These are phyloP conservation scores for Allium fistulosum DNA, from an alignment of 106 monocot genomes.

Conservation along the genomic window DNA sequence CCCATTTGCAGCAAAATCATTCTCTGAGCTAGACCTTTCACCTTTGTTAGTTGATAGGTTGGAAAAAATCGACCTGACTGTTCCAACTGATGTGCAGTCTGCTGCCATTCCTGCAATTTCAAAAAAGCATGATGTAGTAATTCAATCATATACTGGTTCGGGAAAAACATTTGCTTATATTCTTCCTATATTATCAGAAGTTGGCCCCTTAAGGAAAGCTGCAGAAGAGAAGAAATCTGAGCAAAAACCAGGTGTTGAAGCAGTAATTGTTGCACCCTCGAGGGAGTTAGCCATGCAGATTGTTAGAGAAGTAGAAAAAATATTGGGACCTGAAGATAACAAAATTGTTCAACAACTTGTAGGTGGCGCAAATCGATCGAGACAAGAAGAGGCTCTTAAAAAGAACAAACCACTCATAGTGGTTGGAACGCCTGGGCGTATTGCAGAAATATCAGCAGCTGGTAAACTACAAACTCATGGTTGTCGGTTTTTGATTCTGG, in stretches of 20 bases:
- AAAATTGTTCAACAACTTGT: conserved; percentile 92
- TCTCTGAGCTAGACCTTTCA: conserved; percentile 70
- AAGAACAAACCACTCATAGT: conserved; percentile 89
- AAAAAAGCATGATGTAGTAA: conserved; percentile 71
- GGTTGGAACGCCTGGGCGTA: conserved; percentile 92
- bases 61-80: conserved; percentile 47
- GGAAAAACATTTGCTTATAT: conserved; percentile 97
- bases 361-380: conserved; percentile 88
- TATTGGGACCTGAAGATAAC: conserved; percentile 60
- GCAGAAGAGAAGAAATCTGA: conserved; percentile 19
- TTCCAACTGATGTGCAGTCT: conserved; percentile 88
- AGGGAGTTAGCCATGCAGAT: conserved; percentile 98
- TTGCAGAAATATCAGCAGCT: conserved; percentile 90
- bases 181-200: conserved; percentile 75
- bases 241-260: conserved; percentile 56
- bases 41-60: conserved; percentile 50
- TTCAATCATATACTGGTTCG: conserved; percentile 98
- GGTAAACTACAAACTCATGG: conserved; percentile 87
- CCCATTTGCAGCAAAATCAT: conserved; percentile 63
- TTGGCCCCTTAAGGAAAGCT: conserved; percentile 63
- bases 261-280: conserved; percentile 91
- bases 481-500: conserved; percentile 78
- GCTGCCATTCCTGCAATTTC: conserved; percentile 75
- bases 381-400: conserved; percentile 92
- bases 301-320: conserved; percentile 74